Evolutionary conservation across 495 filamentous ascomycete genomes (phyloP).

Genomic region (Daldinia concentrica): DNA sequence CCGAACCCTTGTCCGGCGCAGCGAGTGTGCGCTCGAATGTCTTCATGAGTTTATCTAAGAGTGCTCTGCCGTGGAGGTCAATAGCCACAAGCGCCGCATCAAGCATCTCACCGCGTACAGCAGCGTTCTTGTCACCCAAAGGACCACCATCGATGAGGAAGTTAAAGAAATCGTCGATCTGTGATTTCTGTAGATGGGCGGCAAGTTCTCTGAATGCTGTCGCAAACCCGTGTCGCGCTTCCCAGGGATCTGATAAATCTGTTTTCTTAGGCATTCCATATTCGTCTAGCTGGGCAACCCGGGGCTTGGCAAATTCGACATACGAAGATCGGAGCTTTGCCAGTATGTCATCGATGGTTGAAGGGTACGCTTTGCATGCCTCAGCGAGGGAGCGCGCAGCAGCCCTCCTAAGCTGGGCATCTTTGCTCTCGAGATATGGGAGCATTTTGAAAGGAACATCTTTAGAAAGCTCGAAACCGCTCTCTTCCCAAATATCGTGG

Average conservation of each 20-base stretch:
- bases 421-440: constrained; percentile 79
- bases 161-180: constrained; percentile 78
- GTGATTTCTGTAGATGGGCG: constrained; percentile 67
- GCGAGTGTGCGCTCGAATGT: constrained; percentile 87
- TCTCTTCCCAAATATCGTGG: constrained; percentile 92
- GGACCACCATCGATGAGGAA: constrained; percentile 89
- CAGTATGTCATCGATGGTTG: constrained; percentile 60
- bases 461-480: constrained; percentile 74
- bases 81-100: constrained; percentile 87
- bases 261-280: constrained; percentile 92
- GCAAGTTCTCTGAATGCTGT: constrained; percentile 85
- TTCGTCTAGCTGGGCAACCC: constrained; percentile 81
- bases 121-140: constrained; percentile 77
- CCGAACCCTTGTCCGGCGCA: constrained; percentile 78
- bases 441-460: constrained; percentile 71
- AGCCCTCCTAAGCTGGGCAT: constrained; percentile 81
- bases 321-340: constrained; percentile 73
- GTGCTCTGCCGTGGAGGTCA: constrained; percentile 74
- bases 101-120: constrained; percentile 89
- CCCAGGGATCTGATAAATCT: constrained; percentile 88
- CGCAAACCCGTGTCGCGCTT: constrained; percentile 85
- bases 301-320: constrained; percentile 78
- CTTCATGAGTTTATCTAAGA: constrained; percentile 91
- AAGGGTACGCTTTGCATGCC: constrained; percentile 66
- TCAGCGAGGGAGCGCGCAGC: constrained; percentile 85